These are phyloP conservation scores for Starmerella powellii DNA, from an alignment of 805 yeast species.

Conservation along the genomic window DNA sequence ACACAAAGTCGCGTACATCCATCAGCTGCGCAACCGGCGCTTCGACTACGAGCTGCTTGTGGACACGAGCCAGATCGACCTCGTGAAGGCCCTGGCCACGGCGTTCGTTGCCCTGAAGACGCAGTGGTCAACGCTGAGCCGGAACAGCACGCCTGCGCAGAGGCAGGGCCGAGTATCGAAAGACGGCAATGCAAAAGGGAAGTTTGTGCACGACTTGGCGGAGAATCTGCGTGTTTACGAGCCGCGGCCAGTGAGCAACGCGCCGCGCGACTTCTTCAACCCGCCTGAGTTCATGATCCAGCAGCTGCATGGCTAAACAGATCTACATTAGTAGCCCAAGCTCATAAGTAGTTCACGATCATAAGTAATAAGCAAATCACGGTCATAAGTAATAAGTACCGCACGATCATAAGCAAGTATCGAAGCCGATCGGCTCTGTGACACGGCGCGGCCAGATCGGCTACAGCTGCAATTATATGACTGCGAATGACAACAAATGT, in stretches of 20 bases:
- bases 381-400: too few relatives aligned
- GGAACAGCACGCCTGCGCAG: neutral
- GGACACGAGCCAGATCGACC: constrained; percentile 36
- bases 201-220: neutral
- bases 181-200: too few relatives aligned
- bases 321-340: neutral
- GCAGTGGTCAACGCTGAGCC: constrained; percentile 37
- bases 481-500: too few relatives aligned
- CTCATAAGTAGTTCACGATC: too few relatives aligned
- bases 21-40: constrained; percentile 45
- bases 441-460: too few relatives aligned
- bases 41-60: constrained; percentile 48
- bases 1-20: constrained; percentile 43
- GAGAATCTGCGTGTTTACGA: constrained; percentile 5
- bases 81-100: constrained; percentile 46
- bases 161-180: too few relatives aligned
- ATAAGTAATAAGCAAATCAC: too few relatives aligned
- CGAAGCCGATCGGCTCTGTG: too few relatives aligned
- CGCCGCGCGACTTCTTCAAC: constrained; percentile 17
- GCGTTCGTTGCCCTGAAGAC: constrained; percentile 52
- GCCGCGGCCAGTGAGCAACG: neutral
- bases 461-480: too few relatives aligned
- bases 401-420: too few relatives aligned
- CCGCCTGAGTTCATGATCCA: constrained; percentile 14
- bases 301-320: neutral